Evolutionary conservation across 2,329 filamentous ascomycete species (phyloP).

Genomic region (Cytospora paraplurivora): DNA sequence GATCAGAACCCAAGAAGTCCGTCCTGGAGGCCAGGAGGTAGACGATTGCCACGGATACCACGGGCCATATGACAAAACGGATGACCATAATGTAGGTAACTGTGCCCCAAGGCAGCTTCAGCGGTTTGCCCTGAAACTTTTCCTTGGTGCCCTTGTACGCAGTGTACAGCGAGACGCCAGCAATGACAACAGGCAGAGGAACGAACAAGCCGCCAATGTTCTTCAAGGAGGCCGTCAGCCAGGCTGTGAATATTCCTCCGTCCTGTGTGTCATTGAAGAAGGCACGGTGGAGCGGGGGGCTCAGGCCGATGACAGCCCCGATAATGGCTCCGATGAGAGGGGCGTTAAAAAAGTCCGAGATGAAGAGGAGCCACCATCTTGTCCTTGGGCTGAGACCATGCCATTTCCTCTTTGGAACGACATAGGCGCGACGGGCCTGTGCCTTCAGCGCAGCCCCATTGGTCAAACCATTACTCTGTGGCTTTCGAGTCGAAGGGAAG

Average conservation of each 20-base stretch:
- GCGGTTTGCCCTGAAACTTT: constrained; percentile 32
- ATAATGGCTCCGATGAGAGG: constrained; percentile 62
- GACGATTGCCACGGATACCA: constrained; percentile 55
- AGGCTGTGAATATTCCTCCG: constrained; percentile 67
- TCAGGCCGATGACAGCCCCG: constrained; percentile 61
- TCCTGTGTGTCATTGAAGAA: constrained; percentile 62
- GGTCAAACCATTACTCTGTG: background rate
- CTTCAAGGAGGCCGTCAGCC: constrained; percentile 63
- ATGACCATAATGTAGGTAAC: constrained; percentile 55
- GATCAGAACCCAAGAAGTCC: constrained; percentile 54
- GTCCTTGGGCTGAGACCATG: constrained; percentile 33
- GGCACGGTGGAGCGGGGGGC: constrained; percentile 58
- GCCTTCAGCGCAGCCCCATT: background rate
- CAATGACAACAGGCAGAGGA: constrained; percentile 64
- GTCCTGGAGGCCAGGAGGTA: constrained; percentile 58
- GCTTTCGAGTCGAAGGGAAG: constrained; percentile 35
- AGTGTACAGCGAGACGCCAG: constrained; percentile 65
- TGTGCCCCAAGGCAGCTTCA: constrained; percentile 50
- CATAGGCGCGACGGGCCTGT: constrained; percentile 31
- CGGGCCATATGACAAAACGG: constrained; percentile 64
- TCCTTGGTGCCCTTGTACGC: constrained; percentile 50
- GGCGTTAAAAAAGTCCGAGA: constrained; percentile 59
- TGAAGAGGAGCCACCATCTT: constrained; percentile 41
- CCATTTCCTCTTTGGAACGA: constrained; percentile 36
- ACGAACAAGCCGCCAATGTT: constrained; percentile 67